Conservation (phyloP, 495 filamentous ascomycete species). For the Aspergillus carlsbadensis region DNA sequence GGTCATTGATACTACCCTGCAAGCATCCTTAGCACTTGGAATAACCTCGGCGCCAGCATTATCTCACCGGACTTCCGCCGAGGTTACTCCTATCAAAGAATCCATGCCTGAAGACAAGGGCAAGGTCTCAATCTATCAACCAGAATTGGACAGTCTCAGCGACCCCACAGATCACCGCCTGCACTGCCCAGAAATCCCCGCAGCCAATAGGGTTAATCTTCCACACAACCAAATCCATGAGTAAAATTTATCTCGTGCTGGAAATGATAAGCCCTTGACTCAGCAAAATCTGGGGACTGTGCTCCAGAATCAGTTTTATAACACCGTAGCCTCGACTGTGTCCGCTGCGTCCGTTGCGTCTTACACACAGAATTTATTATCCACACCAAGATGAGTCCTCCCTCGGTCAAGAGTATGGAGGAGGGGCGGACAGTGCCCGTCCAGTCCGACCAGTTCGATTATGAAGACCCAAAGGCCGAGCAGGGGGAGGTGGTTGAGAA, state of each 20-base stretch:
- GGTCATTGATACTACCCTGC: background rate
- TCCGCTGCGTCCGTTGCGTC: background rate
- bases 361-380: background rate
- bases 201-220: slow-evolving; percentile 11
- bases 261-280: slow-evolving; percentile 17
- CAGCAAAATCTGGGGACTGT: slow-evolving; percentile 8
- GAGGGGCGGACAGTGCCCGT: slow-evolving; percentile 12
- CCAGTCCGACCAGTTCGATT: slow-evolving; percentile 5
- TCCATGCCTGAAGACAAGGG: too few species aligned
- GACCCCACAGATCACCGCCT: slow-evolving; percentile 9
- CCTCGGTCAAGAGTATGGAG: slow-evolving; percentile 22
- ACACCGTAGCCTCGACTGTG: background rate
- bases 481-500: slow-evolving; percentile 20
- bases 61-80: background rate
- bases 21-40: background rate
- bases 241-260: slow-evolving; percentile 17
- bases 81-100: slow-evolving; percentile 4
- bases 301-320: slow-evolving; percentile 3
- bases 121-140: background rate
- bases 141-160: background rate
- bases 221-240: slow-evolving; percentile 8
- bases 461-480: slow-evolving; percentile 24
- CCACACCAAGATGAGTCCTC: slow-evolving; percentile 17
- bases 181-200: background rate
- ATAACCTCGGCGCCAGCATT: background rate